phyloP scores from a whole-genome alignment of 768 basidiomycete species.

The Rhizopogon salebrosus region DNA sequence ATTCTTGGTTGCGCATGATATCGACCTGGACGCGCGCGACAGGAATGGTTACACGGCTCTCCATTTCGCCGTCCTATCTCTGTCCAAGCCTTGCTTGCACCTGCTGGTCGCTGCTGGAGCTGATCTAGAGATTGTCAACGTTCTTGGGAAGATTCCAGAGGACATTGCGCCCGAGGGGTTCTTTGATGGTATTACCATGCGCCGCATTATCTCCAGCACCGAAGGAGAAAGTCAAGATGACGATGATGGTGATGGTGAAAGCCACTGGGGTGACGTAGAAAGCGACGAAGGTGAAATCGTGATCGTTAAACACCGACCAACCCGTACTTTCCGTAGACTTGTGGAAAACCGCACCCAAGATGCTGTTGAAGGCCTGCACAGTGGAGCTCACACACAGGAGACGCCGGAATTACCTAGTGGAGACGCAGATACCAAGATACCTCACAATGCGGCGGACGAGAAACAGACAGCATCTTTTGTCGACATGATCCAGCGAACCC shows the following conservation, averaged over 20 bases:
- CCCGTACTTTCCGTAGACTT: constrained; percentile 30
- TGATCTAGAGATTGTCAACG: constrained; percentile 69
- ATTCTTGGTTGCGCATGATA: constrained; percentile 67
- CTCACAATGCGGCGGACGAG: constrained; percentile 22
- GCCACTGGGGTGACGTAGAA: constrained; percentile 65
- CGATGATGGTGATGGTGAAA: constrained; percentile 48
- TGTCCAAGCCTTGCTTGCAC: constrained; percentile 56
- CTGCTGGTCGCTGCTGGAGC: constrained; percentile 79
- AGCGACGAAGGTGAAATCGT: constrained; percentile 50
- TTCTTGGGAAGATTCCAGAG: constrained; percentile 61
- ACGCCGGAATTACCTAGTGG: constrained; percentile 2
- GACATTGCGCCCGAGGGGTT: constrained; percentile 48
- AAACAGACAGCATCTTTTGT: constrained; percentile 48
- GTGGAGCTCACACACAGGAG: not conserved
- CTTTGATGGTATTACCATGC: constrained; percentile 34
- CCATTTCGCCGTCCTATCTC: constrained; percentile 74
- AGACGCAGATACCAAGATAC: constrained; percentile 17
- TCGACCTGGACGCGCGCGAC: constrained; percentile 82
- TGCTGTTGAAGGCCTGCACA: constrained; percentile 9
- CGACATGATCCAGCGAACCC: constrained; percentile 71
- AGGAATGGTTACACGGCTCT: constrained; percentile 87
- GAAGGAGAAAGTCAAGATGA: constrained; percentile 22
- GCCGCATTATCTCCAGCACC: constrained; percentile 10
- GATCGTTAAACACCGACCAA: constrained; percentile 24
- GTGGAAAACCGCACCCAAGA: constrained; percentile 10